Percentiles rank a stretch among this genome's conserved stretches.
phyloP scores from a whole-genome alignment of 2,329 filamentous ascomycete genomes.

The Chrysoporthe cubensis region DNA sequence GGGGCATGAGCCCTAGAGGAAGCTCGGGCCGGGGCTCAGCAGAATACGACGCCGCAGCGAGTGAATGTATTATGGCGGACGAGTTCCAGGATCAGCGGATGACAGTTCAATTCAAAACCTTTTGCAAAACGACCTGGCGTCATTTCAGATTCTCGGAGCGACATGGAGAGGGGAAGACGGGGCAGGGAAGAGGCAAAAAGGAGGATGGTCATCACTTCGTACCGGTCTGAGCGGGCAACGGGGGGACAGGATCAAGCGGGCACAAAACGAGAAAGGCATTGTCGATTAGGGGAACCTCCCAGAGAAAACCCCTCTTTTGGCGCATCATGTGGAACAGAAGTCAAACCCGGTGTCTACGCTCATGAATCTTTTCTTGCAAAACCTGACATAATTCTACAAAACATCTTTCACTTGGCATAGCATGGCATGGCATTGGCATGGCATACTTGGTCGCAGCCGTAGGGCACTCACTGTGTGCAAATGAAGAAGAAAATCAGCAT shows the following conservation, averaged over 20 bases:
- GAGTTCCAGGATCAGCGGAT: slow-evolving; percentile 17
- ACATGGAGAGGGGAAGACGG: background rate
- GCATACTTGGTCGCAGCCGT: background rate
- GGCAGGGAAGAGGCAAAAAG: background rate
- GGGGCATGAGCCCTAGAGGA: background rate
- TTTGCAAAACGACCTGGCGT: slow-evolving; percentile 19
- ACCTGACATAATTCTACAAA: background rate
- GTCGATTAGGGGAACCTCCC: background rate
- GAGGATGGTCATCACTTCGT: background rate
- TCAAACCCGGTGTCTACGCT: background rate
- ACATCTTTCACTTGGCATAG: background rate
- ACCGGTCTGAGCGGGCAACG: slow-evolving; percentile 8
- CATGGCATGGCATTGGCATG: background rate
- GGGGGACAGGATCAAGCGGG: slow-evolving; percentile 6
- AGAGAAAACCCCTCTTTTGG: background rate
- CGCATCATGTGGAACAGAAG: background rate
- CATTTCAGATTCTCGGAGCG: slow-evolving; percentile 7
- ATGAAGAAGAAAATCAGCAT: background rate
- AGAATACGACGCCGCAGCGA: background rate
- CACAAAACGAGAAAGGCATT: slow-evolving; percentile 25
- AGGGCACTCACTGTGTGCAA: background rate
- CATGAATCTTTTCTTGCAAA: background rate
- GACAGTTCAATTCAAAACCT: slow-evolving; percentile 1
- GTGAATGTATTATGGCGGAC: slow-evolving; percentile 8
- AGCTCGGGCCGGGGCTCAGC: background rate